Percentiles rank a stretch among this genome's conserved stretches.
phyloP scores from a whole-genome alignment of 441 rosid species.

The Populus tomentosa region DNA sequence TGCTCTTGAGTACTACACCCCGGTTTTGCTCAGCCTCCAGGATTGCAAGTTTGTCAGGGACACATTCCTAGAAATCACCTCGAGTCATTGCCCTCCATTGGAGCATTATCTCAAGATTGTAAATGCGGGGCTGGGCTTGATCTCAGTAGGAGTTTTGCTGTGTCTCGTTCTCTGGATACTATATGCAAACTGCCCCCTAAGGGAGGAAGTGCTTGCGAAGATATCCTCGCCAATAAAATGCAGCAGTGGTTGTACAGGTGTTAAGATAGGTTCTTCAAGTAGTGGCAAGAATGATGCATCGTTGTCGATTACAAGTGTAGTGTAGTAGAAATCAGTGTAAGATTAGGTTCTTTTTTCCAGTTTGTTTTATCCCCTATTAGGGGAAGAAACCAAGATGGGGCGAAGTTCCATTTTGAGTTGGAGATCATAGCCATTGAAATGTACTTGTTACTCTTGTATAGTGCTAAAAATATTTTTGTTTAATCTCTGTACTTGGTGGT shows the following conservation, averaged over 20 bases:
- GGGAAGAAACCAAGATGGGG: constrained; percentile 35
- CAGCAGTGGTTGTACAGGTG: constrained; percentile 2
- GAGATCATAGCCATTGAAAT: not conserved
- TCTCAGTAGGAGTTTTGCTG: constrained; percentile 79
- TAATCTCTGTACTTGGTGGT: no score
- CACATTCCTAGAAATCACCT: constrained; percentile 66
- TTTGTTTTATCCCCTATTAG: not conserved
- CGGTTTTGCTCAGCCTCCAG: constrained; percentile 77
- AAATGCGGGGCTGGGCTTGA: constrained; percentile 74
- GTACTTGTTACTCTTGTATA: not conserved
- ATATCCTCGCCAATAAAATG: constrained; percentile 25
- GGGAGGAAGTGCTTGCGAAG: constrained; percentile 89
- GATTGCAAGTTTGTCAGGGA: constrained; percentile 82
- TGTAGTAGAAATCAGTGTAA: constrained; percentile 5
- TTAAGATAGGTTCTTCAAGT: constrained; percentile 9
- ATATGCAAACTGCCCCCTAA: constrained; percentile 96
- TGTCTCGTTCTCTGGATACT: constrained; percentile 82
- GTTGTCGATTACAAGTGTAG: constrained; percentile 16
- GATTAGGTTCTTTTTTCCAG: not conserved
- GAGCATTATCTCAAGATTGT: constrained; percentile 61
- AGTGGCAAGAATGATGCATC: not conserved
- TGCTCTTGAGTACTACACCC: constrained; percentile 82
- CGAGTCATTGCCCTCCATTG: constrained; percentile 66
- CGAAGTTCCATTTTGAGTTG: constrained; percentile 38
- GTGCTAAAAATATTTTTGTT: not conserved